These are phyloP conservation scores for Delphinella strobiligena DNA, from an alignment of 2,329 filamentous ascomycete species.

Conservation along the genomic window DNA sequence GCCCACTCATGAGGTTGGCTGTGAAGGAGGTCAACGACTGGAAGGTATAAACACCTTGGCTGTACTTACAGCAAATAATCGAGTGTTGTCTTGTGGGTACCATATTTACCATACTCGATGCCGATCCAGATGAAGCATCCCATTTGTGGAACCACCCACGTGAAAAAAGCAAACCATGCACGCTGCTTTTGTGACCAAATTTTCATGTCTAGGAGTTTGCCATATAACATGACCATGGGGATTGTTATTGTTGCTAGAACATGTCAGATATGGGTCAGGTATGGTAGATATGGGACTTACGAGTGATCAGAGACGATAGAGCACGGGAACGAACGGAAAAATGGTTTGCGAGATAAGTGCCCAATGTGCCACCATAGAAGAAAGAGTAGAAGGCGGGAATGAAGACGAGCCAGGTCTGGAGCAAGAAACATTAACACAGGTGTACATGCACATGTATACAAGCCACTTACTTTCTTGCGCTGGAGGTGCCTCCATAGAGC, in stretches of 20 bases:
- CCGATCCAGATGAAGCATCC: constrained; percentile 22
- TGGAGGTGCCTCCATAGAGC: constrained; percentile 14
- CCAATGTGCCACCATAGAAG: constrained; percentile 28
- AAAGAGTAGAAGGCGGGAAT: constrained; percentile 27
- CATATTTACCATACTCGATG: constrained; percentile 11
- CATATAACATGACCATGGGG: constrained; percentile 13
- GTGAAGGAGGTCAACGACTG: too few relatives aligned
- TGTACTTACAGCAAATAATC: constrained; percentile 12
- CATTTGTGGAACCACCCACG: constrained; percentile 20
- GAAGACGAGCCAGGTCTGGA: constrained; percentile 23
- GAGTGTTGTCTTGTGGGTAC: constrained; percentile 3
- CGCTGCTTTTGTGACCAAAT: constrained; percentile 18
- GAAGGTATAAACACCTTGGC: too few relatives aligned
- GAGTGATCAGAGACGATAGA: constrained; percentile 20
- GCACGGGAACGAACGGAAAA: constrained; percentile 23
- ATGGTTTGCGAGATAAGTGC: constrained; percentile 23
- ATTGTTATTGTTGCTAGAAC: constrained; percentile 12
- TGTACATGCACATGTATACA: constrained; percentile 1
- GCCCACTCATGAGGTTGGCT: constrained; percentile 11
- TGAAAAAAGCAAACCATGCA: constrained; percentile 18
- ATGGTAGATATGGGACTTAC: constrained; percentile 12
- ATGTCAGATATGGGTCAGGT: background rate
- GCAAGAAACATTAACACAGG: too few relatives aligned
- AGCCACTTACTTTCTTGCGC: constrained; percentile 16
- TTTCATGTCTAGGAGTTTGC: constrained; percentile 16